Base-by-base conservation (phyloP, 495 filamentous ascomycete genomes). In the Glutinoglossum americanum region DNA sequence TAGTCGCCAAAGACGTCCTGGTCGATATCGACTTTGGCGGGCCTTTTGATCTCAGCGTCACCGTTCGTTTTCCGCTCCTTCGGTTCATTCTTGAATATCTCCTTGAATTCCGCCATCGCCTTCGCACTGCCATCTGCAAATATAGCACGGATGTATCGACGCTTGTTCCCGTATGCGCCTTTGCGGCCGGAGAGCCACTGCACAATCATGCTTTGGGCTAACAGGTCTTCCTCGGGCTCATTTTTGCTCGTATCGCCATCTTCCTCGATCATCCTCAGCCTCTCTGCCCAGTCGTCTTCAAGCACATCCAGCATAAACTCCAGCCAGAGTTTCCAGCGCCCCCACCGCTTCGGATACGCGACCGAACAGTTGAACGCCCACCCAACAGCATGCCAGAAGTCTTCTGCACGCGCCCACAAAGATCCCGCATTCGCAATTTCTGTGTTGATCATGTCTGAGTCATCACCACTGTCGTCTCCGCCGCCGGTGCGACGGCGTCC, bases 361-460 rank as follows among this genome's bases (percentile, higher is more conserved):
- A 87, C 75, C 17, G 87, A 87, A 69, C 92, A 98, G 62, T 88
- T 89, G 67, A 96, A 94, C 0, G 85, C 82, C 92, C 92, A 97
- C 3, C 92, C 92, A 0, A 90, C 80, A 0, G 84, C 76, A 44
- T 83, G 78, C 87, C 93, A 98, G 60, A 97, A 90, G 64, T 94
- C 86, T 27, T 83, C 79, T 0, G 81, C 86, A 21, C 78, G 74
- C 17, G 70, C 67, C 79, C 85, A 94, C 6, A 96, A 53, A 1
- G 84, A 78, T 10, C 78, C 77, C n/a, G 73, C 69, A 25, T 77
- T 75, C 0, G 79, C 82, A 28, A 89, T 68, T 0, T 76, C 72
- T 17, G 75, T 68, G 25, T 73, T 63, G 8, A 77, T 70, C 30
- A 70, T 73, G 13, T 72, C 74, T 3, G 67, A 64, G 57, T 71